Base-by-base conservation (phyloP, 257 asterid genomes). In the Leptodermis oblonga region DNA sequence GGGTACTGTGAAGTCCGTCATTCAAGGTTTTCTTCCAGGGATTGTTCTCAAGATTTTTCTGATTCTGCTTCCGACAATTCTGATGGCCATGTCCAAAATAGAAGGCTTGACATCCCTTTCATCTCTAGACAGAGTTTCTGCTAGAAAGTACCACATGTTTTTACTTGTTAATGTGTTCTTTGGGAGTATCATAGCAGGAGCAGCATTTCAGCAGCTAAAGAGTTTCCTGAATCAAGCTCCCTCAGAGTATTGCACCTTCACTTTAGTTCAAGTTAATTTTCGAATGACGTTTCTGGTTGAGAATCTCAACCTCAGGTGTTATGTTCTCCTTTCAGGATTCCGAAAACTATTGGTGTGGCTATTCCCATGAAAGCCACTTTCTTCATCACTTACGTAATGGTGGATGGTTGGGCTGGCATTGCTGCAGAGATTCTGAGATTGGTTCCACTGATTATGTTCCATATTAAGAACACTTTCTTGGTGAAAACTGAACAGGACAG, bases 21-120 rank as follows among this genome's bases (percentile, higher is more conserved):
- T 89, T 70, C 97, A 92, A 79, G 98, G 98, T 63, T 90, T 89
- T 84, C 94, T 92, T 74, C 98, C 98, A 7, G 98, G 98, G 41
- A 71, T 89, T 51, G 84, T 70, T 3, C 79, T 92, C 67, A 92
- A 89, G 89, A 73, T 92, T 31, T 92, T 92, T 72, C 86, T 83
- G 74, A 56, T 78, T 26, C 2, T 77, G 73, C 87, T 89, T 78
- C 98, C 97, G 33, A 67, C 70, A 42, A 73, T 92, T 59, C 90
- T 92, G 63, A 85, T 78, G 92, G 28, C 36, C 30, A 83, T 89
- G 98, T 85, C 96, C 42, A 87, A 77, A 78, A 71, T 85, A 68
- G 96, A 89, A 84, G 98, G 98, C 52, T 77, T 82, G 63, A 73
- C 85, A 34, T 86, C 96, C 23, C 77, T 81, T 53, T 92, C 98